Conservation (phyloP, 768 basidiomycete genomes). For the Hemileccinum impolitum region DNA sequence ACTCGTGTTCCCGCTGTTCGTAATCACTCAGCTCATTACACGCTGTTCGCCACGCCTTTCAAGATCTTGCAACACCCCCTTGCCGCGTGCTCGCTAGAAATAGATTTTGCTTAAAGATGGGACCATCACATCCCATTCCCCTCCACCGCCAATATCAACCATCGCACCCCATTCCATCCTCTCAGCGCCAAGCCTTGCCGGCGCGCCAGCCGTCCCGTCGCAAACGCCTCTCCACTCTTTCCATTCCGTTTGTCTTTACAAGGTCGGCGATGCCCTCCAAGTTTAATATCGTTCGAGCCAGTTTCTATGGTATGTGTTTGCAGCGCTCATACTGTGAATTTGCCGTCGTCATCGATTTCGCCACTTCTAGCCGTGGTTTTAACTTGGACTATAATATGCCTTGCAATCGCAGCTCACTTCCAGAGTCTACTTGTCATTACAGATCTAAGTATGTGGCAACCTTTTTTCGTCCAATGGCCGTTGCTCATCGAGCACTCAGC, state of each 20-base stretch:
- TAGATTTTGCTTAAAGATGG: slow-evolving; percentile 29
- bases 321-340: neutral
- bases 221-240: slow-evolving; percentile 32
- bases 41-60: slow-evolving; percentile 31
- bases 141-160: slow-evolving; percentile 25
- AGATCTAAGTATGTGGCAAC: slow-evolving; percentile 64
- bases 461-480: neutral
- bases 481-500: slow-evolving; percentile 40
- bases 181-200: slow-evolving; percentile 20
- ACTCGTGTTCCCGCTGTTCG: slow-evolving; percentile 27
- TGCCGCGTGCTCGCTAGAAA: slow-evolving; percentile 28
- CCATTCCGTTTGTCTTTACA: slow-evolving; percentile 30
- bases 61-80: slow-evolving; percentile 20
- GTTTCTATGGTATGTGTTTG: slow-evolving; percentile 57
- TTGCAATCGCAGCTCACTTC: slow-evolving; percentile 79
- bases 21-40: slow-evolving; percentile 15
- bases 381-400: slow-evolving; percentile 72
- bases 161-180: slow-evolving; percentile 16
- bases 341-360: slow-evolving; percentile 6
- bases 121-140: slow-evolving; percentile 21
- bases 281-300: slow-evolving; percentile 66
- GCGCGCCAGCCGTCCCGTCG: slow-evolving; percentile 32
- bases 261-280: slow-evolving; percentile 57
- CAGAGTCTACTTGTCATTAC: slow-evolving; percentile 66
- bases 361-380: slow-evolving; percentile 52